Conservation (phyloP, 139 green algal species). For the Auxenochlorella pyrenoidosa region DNA sequence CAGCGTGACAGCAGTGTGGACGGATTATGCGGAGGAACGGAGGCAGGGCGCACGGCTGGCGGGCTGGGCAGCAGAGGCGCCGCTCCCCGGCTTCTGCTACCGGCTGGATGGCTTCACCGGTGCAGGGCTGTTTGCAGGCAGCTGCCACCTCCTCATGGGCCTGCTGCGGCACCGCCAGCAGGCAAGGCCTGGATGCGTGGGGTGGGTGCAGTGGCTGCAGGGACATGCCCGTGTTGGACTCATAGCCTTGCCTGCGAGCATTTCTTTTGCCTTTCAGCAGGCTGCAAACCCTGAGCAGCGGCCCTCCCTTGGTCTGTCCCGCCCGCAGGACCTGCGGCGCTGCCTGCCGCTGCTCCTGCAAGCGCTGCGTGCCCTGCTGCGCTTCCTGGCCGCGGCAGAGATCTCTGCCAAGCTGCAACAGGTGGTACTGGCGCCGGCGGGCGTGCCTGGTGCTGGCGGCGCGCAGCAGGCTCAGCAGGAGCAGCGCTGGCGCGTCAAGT, state of each 20-base stretch:
- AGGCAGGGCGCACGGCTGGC: not conserved
- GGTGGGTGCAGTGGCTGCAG: not conserved
- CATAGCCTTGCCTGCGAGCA: not conserved
- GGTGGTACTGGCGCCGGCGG: not conserved
- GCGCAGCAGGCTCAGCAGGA: not conserved
- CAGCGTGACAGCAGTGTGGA: slow-evolving; percentile 6
- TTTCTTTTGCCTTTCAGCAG: not conserved
- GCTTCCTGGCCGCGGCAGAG: slow-evolving; percentile 27
- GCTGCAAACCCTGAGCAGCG: not conserved
- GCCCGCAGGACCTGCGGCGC: slow-evolving; percentile 22
- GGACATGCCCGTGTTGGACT: too few relatives aligned
- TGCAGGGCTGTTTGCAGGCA: slow-evolving; percentile 22
- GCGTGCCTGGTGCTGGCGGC: not conserved
- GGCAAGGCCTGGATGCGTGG: not conserved
- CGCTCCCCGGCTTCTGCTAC: slow-evolving; percentile 10
- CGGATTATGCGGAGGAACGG: not conserved
- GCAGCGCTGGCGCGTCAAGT: slow-evolving; percentile 16
- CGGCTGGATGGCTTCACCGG: not conserved
- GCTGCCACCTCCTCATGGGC: slow-evolving; percentile 34
- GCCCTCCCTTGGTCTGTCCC: not conserved
- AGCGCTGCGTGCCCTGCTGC: slow-evolving; percentile 37
- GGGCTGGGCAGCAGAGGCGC: not conserved
- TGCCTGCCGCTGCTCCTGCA: slow-evolving; percentile 45
- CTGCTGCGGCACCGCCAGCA: slow-evolving; percentile 40
- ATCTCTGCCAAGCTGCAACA: slow-evolving; percentile 6